A percentile compares a stretch with the other conserved stretches of the same genome.
Conservation (phyloP, 352 stramenopile species). For the Globisporangium spiculum region DNA sequence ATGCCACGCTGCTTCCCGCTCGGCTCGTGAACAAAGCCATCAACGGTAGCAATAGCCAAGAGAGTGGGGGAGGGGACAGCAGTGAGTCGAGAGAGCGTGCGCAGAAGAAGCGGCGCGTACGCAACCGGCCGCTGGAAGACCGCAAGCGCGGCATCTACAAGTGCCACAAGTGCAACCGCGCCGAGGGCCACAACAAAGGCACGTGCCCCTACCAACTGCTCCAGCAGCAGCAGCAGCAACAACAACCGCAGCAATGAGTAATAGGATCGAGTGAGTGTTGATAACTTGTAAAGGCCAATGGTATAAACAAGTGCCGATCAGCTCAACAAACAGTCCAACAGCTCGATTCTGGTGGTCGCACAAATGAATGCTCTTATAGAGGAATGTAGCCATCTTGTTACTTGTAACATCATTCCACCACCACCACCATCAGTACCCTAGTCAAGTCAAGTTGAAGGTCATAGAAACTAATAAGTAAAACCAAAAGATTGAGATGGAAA, state of each 20-base stretch:
- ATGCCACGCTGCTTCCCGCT: constrained; percentile 30
- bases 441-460: not conserved
- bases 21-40: constrained; percentile 21
- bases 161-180: constrained; percentile 43
- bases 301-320: not conserved
- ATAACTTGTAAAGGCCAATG: not conserved
- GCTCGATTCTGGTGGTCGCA: not conserved
- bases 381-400: not conserved
- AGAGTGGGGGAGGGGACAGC: not conserved
- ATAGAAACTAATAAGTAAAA: not conserved
- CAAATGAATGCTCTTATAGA: not conserved
- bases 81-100: not conserved
- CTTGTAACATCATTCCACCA: not conserved
- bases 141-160: constrained; percentile 53
- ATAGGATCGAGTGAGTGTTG: not conserved
- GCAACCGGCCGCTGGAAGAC: constrained; percentile 27
- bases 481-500: not conserved
- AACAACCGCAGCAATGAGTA: constrained; percentile 1
- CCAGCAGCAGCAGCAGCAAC: not conserved
- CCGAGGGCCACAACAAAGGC: constrained; percentile 51
- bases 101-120: constrained; percentile 32
- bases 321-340: not conserved
- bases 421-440: not conserved
- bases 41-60: not conserved
- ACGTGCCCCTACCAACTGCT: constrained; percentile 38